A percentile compares a stretch with the other conserved stretches of the same genome.
Evolutionary conservation across 257 asterid species (phyloP).

Genomic region (Gentiana straminea): DNA sequence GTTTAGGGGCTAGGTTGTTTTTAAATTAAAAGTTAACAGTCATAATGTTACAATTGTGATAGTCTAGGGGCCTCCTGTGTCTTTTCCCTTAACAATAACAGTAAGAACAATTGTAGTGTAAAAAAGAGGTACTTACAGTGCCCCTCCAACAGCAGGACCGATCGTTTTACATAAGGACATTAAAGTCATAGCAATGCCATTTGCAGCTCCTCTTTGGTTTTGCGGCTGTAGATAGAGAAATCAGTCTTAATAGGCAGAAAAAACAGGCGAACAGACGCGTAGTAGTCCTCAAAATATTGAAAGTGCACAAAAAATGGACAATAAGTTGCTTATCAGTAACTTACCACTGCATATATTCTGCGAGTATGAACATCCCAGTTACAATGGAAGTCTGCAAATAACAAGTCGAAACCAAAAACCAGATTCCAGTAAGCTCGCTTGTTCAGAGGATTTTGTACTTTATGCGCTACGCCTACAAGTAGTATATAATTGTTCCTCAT

Average conservation of each 20-base stretch:
- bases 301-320: neutral
- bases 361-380: slow-evolving; percentile 62
- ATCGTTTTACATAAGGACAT: slow-evolving; percentile 76
- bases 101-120: no score
- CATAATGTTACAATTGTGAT: no score
- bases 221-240: slow-evolving; percentile 35
- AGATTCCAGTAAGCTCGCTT: neutral
- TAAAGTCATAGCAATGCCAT: slow-evolving; percentile 76
- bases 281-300: neutral
- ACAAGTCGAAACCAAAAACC: slow-evolving; percentile 6
- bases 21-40: no score
- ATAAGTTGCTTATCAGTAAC: neutral
- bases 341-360: slow-evolving; percentile 85
- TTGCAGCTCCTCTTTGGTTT: slow-evolving; percentile 77
- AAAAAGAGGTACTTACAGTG: slow-evolving; percentile 49
- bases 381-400: slow-evolving; percentile 53
- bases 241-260: neutral
- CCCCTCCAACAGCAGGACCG: slow-evolving; percentile 89
- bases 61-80: no score
- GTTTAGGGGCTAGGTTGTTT: no score
- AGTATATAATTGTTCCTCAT: no score
- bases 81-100: no score
- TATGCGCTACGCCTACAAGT: no score
- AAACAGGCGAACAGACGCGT: neutral
- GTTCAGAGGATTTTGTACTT: no score